Base-by-base conservation (phyloP, 352 stramenopile species). In the Phytopythium sindhum region DNA sequence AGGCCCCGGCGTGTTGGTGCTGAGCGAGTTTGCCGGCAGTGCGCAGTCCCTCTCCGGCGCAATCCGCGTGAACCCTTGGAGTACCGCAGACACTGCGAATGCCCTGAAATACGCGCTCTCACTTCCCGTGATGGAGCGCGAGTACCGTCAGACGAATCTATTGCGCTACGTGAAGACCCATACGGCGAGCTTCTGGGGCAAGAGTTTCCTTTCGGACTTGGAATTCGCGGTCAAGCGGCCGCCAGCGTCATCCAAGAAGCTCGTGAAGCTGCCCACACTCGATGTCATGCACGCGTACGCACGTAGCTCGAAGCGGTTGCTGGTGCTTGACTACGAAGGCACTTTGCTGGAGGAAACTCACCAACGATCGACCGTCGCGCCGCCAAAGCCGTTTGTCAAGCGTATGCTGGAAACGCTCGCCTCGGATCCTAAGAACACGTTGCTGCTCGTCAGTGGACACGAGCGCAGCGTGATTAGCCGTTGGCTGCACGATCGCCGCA, bases 51-150 rank as follows among this genome's bases (percentile, higher is more conserved):
- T 97, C 44, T 93, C 79, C 1, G 88, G 88, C n/a, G 89, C 89
- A 12, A 93, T 97, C 44, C 84, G 86, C 31, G 82, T 96, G 15
- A 97, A 97, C 51, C 89, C 89, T 29, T 96, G 88, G 88, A 96
- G 94, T 58, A 95, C 85, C 1, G 83, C 82, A 12, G 86, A 93
- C 60, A 81, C 93, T 48, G 84, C 86, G 4, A 71, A 82, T 24
- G 82, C 86, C 11, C 65, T 97, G 12, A 73, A 85, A 42, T 80
- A 91, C 53, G 82, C 86, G 12, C 57, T 97, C 6, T 89, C 75
- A n/a, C 60, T 97, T 24, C 83, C 83, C 24, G 68, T 81, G n/a
- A 88, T 91, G 71, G 86, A 96, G 66, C 80, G 87, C 23, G 86
- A 96, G 65, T 89, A 95, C 44, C 81, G 86, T 1, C 88, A 96